Evolutionary conservation across 345 rosid species (phyloP).

Genomic region (Linum tenue): DNA sequence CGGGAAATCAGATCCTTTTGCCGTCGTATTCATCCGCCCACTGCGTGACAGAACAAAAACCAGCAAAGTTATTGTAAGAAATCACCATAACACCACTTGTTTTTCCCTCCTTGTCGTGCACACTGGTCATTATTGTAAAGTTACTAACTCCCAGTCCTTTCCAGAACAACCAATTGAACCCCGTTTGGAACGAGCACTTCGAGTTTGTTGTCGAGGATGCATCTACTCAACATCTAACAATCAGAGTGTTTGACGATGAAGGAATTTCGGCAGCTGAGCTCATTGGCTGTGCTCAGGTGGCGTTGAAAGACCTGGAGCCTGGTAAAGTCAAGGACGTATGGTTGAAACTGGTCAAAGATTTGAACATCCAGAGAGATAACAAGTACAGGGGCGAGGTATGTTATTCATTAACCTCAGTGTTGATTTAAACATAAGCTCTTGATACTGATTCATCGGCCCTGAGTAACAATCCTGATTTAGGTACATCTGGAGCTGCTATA

Average conservation of each 20-base stretch:
- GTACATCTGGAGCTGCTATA: constrained; percentile 80
- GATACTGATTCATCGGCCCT: neutral
- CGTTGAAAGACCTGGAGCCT: constrained; percentile 48
- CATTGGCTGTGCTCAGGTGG: constrained; percentile 61
- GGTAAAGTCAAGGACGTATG: constrained; percentile 82
- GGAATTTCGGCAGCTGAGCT: constrained; percentile 78
- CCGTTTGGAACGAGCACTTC: constrained; percentile 88
- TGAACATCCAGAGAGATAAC: constrained; percentile 72
- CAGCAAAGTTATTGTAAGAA: constrained; percentile 68
- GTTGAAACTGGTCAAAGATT: constrained; percentile 76
- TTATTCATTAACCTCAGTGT: neutral
- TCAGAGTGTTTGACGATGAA: constrained; percentile 80
- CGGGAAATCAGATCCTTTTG: constrained; percentile 93
- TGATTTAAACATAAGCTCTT: neutral
- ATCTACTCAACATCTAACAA: constrained; percentile 65
- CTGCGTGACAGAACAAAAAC: constrained; percentile 53
- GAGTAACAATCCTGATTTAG: constrained; percentile 22
- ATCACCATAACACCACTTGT: neutral
- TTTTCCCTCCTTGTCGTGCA: neutral
- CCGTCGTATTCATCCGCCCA: constrained; percentile 68
- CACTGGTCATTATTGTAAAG: neutral
- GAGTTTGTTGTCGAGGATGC: constrained; percentile 74
- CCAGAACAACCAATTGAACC: constrained; percentile 75
- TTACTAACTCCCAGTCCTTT: neutral
- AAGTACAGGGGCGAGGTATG: constrained; percentile 78